A percentile compares a stretch with the other conserved stretches of the same genome.
Conservation (phyloP, 2,329 filamentous ascomycete genomes). For the Fusarium sterilihyphosum region DNA sequence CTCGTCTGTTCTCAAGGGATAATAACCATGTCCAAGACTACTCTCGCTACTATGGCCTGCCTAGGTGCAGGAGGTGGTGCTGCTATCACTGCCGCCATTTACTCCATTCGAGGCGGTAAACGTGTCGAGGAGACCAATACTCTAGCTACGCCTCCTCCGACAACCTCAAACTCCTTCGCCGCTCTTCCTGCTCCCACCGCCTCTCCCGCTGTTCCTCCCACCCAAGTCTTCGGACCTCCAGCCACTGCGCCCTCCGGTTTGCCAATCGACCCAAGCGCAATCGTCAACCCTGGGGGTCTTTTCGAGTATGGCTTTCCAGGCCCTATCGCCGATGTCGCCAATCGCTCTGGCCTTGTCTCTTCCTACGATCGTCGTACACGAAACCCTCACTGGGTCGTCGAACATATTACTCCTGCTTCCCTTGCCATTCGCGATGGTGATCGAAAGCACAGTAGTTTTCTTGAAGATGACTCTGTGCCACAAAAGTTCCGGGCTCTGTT, state of each 20-base stretch:
- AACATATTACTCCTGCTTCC: slow-evolving; percentile 94
- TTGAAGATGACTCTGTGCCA: slow-evolving; percentile 83
- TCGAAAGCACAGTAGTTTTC: slow-evolving; percentile 83
- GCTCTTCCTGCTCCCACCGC: slow-evolving; percentile 43
- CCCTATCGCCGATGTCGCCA: slow-evolving; percentile 83
- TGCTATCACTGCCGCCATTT: slow-evolving; percentile 76
- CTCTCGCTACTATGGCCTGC: slow-evolving; percentile 78
- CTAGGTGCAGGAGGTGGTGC: slow-evolving; percentile 81
- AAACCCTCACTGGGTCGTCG: slow-evolving; percentile 94
- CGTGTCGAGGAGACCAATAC: slow-evolving; percentile 51
- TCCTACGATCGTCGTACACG: slow-evolving; percentile 89
- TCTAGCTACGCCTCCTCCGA: slow-evolving; percentile 47
- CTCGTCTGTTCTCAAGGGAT: neutral
- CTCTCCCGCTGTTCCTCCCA: slow-evolving; percentile 61
- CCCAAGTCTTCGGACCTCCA: slow-evolving; percentile 60
- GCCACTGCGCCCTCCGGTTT: slow-evolving; percentile 42
- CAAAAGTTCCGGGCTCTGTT: slow-evolving; percentile 88
- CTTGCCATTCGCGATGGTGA: slow-evolving; percentile 80
- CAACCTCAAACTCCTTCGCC: slow-evolving; percentile 45
- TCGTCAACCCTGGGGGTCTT: slow-evolving; percentile 78
- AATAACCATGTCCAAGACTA: slow-evolving; percentile 77
- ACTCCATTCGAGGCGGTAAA: slow-evolving; percentile 64
- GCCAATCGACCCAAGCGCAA: slow-evolving; percentile 52
- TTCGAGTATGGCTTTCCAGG: slow-evolving; percentile 94
- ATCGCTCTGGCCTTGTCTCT: slow-evolving; percentile 80